A percentile compares a stretch with the other conserved stretches of the same genome.
Conservation (phyloP, 805 yeast species). For the Teunomyces aglyptinius region DNA sequence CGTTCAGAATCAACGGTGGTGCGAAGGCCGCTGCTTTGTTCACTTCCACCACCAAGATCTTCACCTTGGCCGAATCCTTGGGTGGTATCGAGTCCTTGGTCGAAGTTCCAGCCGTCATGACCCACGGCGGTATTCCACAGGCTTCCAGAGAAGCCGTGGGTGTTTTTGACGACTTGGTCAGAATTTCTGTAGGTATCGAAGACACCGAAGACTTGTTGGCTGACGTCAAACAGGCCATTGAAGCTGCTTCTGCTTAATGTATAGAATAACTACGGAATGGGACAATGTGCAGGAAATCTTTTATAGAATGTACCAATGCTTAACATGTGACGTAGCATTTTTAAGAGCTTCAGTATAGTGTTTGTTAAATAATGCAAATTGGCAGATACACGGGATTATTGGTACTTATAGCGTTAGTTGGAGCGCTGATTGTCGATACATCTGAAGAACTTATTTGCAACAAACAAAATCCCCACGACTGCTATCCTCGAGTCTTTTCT, state of each 20-base stretch:
- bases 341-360: too few relatives aligned
- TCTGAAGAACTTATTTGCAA: constrained; percentile 36
- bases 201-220: constrained; percentile 30
- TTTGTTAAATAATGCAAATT: too few relatives aligned
- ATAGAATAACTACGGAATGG: constrained; percentile 1
- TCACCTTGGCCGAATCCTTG: constrained; percentile 84
- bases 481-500: constrained; percentile 63
- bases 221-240: constrained; percentile 61
- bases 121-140: constrained; percentile 86
- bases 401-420: constrained; percentile 1
- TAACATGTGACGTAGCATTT: too few relatives aligned
- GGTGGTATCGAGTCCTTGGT: constrained; percentile 86
- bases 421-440: constrained; percentile 7
- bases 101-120: constrained; percentile 90
- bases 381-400: not conserved
- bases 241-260: constrained; percentile 16
- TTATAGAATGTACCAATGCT: not conserved
- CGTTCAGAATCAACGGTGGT: constrained; percentile 84
- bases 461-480: constrained; percentile 43
- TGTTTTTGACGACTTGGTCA: constrained; percentile 75
- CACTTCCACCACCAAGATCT: constrained; percentile 69
- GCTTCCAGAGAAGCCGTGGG: constrained; percentile 77
- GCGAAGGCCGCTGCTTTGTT: constrained; percentile 71
- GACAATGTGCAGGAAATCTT: not conserved
- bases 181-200: constrained; percentile 40